Evolutionary conservation across 805 yeast species (phyloP), one percentile per base, ranked within the genome.

Genomic region (Clavispora vitiphila): DNA sequence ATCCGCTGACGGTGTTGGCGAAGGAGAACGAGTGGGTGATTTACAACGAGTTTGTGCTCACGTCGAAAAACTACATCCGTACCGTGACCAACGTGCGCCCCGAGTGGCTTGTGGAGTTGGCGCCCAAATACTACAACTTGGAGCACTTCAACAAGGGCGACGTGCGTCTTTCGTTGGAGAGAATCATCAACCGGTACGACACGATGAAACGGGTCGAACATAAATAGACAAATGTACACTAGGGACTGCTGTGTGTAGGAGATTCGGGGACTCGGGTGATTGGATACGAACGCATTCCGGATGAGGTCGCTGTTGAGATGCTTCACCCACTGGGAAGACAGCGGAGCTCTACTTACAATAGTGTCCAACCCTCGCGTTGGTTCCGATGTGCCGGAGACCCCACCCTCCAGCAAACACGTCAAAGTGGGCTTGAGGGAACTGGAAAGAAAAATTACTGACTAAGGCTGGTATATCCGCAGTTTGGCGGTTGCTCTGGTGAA

Each of bases 31-130:
- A 91, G 60, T 93, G 96, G 91, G 86, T 93, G 35, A 74, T 93
- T 37, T 93, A 93, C 72, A 87, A 93, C 64, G 99, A 91, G 67
- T 87, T 91, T 67, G 98, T 91, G 27, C 72, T 91, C 49, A 93
- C 99, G 1, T 80, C 95, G 8, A 86, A 90, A 63, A 93, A 91
- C 58, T 93, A 91, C 62, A 88, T 93, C 45, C 77, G 99, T 57
- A 93, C 98, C 0, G 96, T 91, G 12, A 91, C 97, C 16, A 74
- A 83, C 4, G 81, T 93, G 34, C 83, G 81, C 60, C 95, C 97
- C 1, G 97, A 90, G 55, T 86, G 98, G 96, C 74, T 89, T 53
- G 71, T 89, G 37, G 91, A 89, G 58, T 66, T 81, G 43, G 88
- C 90, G 10, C 89, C 91, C 4, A 76, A 70, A 39, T 84, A 84